Conservation (phyloP, 108 stramenopile species). For the Phaeodactylum tricornutum region DNA sequence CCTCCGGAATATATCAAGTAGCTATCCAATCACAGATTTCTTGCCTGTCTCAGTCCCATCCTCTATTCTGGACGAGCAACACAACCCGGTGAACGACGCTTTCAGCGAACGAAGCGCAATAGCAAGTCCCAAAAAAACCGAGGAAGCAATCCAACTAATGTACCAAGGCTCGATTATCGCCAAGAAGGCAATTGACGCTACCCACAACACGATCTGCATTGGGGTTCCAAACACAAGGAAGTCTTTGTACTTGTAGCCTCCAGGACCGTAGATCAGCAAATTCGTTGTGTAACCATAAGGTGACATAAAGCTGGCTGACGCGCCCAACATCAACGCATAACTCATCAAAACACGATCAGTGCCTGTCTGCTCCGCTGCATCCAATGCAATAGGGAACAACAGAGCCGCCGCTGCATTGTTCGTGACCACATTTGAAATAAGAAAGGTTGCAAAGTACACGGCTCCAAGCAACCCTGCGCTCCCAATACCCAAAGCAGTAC, state of each 20-base stretch:
- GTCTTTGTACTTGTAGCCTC: conserved; percentile 74
- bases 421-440: conserved; percentile 74
- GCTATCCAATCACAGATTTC: no score
- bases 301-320: conserved; percentile 72
- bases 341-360: conserved; percentile 52
- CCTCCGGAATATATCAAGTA: no score
- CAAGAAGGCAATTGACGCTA: conserved; percentile 36
- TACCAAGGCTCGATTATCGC: conserved; percentile 7
- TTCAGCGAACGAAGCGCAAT: not conserved
- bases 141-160: conserved; percentile 4
- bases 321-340: conserved; percentile 70
- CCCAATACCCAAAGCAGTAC: conserved; percentile 42
- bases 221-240: conserved; percentile 67
- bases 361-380: conserved; percentile 59
- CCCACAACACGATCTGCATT: conserved; percentile 73
- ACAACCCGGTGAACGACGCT: no score
- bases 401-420: conserved; percentile 86
- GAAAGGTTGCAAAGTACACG: conserved; percentile 75
- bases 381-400: conserved; percentile 76
- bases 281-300: conserved; percentile 81
- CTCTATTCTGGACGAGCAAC: no score
- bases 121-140: not conserved
- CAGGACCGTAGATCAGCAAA: conserved; percentile 76
- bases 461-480: conserved; percentile 65
- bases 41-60: no score